Percentiles rank a stretch among this genome's conserved stretches.
These are phyloP conservation scores for Angomonas ambiguus DNA, from an alignment of 208 protist genomes.

Conservation along the genomic window DNA sequence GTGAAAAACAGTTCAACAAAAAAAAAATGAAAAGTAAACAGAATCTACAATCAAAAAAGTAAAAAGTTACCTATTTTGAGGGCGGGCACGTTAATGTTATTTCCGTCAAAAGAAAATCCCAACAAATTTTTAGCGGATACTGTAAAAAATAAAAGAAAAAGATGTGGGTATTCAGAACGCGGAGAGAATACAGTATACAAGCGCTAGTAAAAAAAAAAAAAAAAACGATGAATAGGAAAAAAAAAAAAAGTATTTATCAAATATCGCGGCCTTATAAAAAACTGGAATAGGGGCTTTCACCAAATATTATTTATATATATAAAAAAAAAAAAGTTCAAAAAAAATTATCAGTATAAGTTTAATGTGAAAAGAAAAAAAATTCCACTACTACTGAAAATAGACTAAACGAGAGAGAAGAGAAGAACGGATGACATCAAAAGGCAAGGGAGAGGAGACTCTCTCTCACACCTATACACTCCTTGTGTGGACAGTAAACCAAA, in stretches of 20 bases:
- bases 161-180: neutral
- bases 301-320: too few relatives aligned
- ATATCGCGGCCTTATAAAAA: too few relatives aligned
- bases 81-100: too few relatives aligned
- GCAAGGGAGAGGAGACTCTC: neutral
- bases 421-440: neutral
- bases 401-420: neutral
- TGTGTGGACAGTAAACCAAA: too few relatives aligned
- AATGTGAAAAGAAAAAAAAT: too few relatives aligned
- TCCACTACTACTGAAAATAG: too few relatives aligned
- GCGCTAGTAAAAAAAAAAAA: neutral
- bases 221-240: conserved; percentile 1
- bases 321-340: neutral
- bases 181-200: too few relatives aligned
- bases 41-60: too few relatives aligned
- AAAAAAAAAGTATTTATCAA: neutral
- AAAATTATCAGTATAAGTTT: neutral
- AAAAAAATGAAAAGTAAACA: neutral
- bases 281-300: too few relatives aligned
- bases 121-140: neutral
- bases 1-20: neutral
- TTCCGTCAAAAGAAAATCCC: too few relatives aligned
- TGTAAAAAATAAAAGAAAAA: neutral
- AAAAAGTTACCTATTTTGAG: too few relatives aligned
- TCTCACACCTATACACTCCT: too few relatives aligned